A percentile compares a stretch with the other conserved stretches of the same genome.
Evolutionary conservation across 2,329 filamentous ascomycete species (phyloP).

Genomic region (Nectriaceae sp.): DNA sequence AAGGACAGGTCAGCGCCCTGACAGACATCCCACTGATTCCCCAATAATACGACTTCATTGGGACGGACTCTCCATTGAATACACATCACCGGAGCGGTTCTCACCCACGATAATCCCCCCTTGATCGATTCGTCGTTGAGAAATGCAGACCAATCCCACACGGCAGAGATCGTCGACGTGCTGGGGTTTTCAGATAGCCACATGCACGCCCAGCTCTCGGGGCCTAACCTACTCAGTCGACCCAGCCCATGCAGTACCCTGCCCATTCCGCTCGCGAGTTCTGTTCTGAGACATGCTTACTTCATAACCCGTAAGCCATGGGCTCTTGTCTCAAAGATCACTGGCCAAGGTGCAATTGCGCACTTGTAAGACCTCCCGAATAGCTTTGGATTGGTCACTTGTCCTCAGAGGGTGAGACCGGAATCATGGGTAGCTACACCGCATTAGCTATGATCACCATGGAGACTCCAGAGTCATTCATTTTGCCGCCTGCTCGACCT

Average conservation of each 20-base stretch:
- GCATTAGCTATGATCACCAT: conserved; percentile 9
- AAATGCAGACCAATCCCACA: conserved; percentile 1
- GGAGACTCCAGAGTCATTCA: neutral
- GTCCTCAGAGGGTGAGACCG: conserved; percentile 11
- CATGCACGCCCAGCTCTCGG: neutral
- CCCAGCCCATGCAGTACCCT: neutral
- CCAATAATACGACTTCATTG: too few relatives aligned
- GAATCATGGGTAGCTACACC: conserved; percentile 15
- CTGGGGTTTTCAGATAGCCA: conserved; percentile 13
- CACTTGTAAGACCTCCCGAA: conserved; percentile 3
- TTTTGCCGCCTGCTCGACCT: neutral
- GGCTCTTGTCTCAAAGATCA: neutral
- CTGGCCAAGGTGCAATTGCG: neutral
- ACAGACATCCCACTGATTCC: too few relatives aligned
- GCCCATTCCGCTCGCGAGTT: too few relatives aligned
- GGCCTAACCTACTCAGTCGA: conserved; percentile 5
- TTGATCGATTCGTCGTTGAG: neutral
- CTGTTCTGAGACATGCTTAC: conserved; percentile 22
- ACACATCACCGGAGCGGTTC: neutral
- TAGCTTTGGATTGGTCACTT: conserved; percentile 11
- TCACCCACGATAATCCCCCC: neutral
- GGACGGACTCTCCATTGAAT: too few relatives aligned
- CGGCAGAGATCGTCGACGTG: conserved; percentile 15
- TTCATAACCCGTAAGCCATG: conserved; percentile 9
- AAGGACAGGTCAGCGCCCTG: too few relatives aligned